These are phyloP conservation scores for Hordeum vulgare DNA, from an alignment of 176 grass and related monocot genomes.

Conservation along the genomic window MorexV3_pseudomolecules_assembly NC_058521.1:71269836-71270335, in stretches of 20 bases:
- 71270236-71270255: constrained; percentile 66
- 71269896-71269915: constrained; percentile 76
- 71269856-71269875: constrained; percentile 70
- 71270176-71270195: constrained; percentile 35
- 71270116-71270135: constrained; percentile 48
- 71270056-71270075: constrained; percentile 82
- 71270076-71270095: constrained; percentile 66
- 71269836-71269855: constrained; percentile 43
- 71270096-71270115: constrained; percentile 67
- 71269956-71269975: constrained; percentile 21
- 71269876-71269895: constrained; percentile 74
- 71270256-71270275: constrained; percentile 55
- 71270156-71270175: constrained; percentile 45
- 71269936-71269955: constrained; percentile 56
- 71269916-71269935: constrained; percentile 40
- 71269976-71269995: constrained; percentile 40
- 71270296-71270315: not conserved
- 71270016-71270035: constrained; percentile 34
- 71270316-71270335: not conserved
- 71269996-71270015: constrained; percentile 64
- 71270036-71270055: constrained; percentile 70
- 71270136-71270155: constrained; percentile 44
- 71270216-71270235: constrained; percentile 51
- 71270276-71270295: constrained; percentile 62
- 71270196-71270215: constrained; percentile 32